These are phyloP conservation scores for Castanopsis chinensis DNA, from an alignment of 306 rosid genomes.

Conservation along the genomic window DNA sequence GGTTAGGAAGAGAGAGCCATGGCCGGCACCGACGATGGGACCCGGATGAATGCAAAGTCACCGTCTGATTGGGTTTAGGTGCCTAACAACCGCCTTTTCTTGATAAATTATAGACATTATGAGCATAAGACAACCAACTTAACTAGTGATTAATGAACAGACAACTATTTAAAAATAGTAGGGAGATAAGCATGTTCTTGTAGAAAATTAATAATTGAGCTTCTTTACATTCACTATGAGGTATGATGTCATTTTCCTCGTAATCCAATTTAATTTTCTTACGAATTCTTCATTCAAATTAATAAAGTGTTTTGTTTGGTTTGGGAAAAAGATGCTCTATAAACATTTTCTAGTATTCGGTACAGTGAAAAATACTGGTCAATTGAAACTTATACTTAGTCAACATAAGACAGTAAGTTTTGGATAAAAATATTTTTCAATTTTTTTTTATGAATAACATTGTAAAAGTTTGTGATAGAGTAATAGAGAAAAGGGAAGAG, in stretches of 20 bases:
- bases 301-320: too few relatives aligned
- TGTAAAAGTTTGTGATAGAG: too few relatives aligned
- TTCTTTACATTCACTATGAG: constrained; percentile 10
- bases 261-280: not conserved
- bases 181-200: constrained; percentile 29
- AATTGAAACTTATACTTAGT: too few relatives aligned
- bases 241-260: constrained; percentile 12
- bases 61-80: constrained; percentile 9
- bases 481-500: too few relatives aligned
- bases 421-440: too few relatives aligned
- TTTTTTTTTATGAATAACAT: too few relatives aligned
- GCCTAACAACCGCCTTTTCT: constrained; percentile 15
- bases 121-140: constrained; percentile 15
- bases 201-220: constrained; percentile 27
- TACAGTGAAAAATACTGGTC: too few relatives aligned
- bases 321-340: not conserved
- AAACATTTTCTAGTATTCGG: too few relatives aligned
- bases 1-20: constrained; percentile 10
- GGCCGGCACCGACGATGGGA: constrained; percentile 37
- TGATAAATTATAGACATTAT: constrained; percentile 15
- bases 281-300: too few relatives aligned
- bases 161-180: not conserved
- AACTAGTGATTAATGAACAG: constrained; percentile 2
- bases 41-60: constrained; percentile 33
- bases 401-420: too few relatives aligned